A percentile compares a stretch with the other conserved stretches of the same genome.
Evolutionary conservation across 2,329 filamentous ascomycete species (phyloP).

Genomic region (Fusarium oligoseptatum): DNA sequence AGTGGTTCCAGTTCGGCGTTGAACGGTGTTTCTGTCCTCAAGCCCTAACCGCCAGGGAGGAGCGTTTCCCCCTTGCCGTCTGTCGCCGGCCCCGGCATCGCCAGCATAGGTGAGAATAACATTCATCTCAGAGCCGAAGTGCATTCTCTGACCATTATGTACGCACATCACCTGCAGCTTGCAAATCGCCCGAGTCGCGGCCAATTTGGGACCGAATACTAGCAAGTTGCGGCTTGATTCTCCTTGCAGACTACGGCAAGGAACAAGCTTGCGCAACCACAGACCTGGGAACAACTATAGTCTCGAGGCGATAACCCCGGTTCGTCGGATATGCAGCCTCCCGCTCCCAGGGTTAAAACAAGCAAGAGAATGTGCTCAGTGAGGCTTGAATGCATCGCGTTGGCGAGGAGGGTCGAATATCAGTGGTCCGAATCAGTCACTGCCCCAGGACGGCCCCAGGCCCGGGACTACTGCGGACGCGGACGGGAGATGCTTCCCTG

Average conservation of each 20-base stretch:
- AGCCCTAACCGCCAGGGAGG: conserved; percentile 4
- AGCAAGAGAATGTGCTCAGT: conserved; percentile 8
- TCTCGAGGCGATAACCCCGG: conserved; percentile 24
- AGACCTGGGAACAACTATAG: conserved; percentile 32
- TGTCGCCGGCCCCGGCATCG: not conserved
- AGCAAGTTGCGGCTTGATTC: conserved; percentile 11
- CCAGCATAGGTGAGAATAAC: not conserved
- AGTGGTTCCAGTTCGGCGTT: conserved; percentile 48
- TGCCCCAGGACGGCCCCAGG: not conserved
- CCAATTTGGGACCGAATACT: conserved; percentile 2
- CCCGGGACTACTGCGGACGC: not conserved
- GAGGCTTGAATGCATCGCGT: conserved; percentile 7
- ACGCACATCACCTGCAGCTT: not conserved
- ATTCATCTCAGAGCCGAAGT: not conserved
- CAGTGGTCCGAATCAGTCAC: conserved; percentile 19
- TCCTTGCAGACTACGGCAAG: conserved; percentile 34
- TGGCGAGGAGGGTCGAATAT: conserved; percentile 5
- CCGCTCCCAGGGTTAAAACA: conserved; percentile 26
- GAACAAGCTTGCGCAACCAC: conserved; percentile 34
- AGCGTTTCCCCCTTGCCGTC: not conserved
- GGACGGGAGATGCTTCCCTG: conserved; percentile 3
- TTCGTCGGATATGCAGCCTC: conserved; percentile 42
- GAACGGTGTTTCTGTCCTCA: conserved; percentile 14
- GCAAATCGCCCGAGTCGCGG: not conserved
- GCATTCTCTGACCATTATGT: not conserved